Evolutionary conservation across 2,329 filamentous ascomycete species (phyloP), one percentile per base, ranked within the genome.

Genomic region (Zelopaecilomyces penicillatus): DNA sequence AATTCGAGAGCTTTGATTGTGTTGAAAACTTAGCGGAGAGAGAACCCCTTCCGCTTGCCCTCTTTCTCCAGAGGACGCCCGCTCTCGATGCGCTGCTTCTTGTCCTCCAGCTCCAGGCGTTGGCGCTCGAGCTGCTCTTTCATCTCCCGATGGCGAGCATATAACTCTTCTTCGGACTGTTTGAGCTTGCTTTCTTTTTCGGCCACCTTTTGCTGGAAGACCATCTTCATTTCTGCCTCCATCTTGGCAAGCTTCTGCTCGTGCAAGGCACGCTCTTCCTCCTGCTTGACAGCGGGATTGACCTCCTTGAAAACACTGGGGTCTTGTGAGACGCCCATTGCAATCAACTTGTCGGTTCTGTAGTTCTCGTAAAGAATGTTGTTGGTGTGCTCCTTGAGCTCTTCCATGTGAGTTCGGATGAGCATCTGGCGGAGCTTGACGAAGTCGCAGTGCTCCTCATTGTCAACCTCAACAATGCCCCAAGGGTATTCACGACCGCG

Each of bases 141-240:
- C 93, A 98, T 98, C 76, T 98, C 93, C 65, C 91, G 84, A 75
- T 98, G 93, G 59, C 93, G 85, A 55, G 93, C 90, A 64, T 97
- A 97, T 47, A 98, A 75, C 76, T 98, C 93, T 68, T 98, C 93
- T 70, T 98, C 93, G 76, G 89, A 95, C 74, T 97, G 93, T 75
- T 95, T 95, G 66, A 98, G 76, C 74, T 98, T 98, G 80, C 88
- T 95, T 74, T 98, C 93, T 78, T 98, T 98, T 71, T 98, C 93
- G 55, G 88, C 83, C 30, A 98, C 93, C 85, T 98, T 98, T 68
- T 98, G 93, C 69, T 97, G 93, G 88, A 98, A 98, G 57, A 98
- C 93, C 87, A 96, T 95, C 87, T 98, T 98, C 93, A 98, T 98
- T 71, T 98, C 93, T 62, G 89, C 83, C 71, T 98, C 93, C 93